Evolutionary conservation across 2,329 filamentous ascomycete genomes (phyloP).

Genomic region (Trichoderma breve): DNA sequence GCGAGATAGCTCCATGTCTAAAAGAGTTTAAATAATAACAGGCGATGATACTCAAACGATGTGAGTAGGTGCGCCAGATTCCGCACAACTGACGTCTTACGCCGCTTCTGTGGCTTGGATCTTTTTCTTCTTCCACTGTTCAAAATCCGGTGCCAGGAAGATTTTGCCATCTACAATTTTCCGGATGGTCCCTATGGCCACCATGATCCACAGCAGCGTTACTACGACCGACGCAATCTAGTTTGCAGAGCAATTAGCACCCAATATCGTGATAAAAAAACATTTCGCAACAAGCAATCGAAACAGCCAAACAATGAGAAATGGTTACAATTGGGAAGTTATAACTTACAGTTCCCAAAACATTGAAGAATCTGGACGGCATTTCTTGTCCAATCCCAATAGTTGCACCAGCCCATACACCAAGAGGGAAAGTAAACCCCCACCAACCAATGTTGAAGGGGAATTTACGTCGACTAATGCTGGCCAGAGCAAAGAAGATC

Average conservation of each 20-base stretch:
- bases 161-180: constrained; percentile 6
- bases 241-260: neutral
- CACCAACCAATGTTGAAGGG: constrained; percentile 9
- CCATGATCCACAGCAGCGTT: neutral
- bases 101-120: neutral
- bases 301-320: neutral
- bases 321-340: neutral
- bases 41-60: neutral
- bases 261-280: neutral
- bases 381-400: constrained; percentile 7
- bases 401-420: neutral
- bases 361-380: neutral
- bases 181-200: neutral
- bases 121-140: neutral
- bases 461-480: neutral
- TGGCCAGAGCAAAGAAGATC: constrained; percentile 2
- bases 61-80: neutral
- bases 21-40: neutral
- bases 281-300: neutral
- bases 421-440: neutral
- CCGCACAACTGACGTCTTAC: neutral
- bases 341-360: constrained; percentile 7
- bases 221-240: neutral
- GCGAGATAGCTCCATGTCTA: neutral
- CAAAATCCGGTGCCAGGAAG: neutral